Evolutionary conservation across 768 basidiomycete genomes (phyloP).

Genomic region (Pleurotus tuber-regium): DNA sequence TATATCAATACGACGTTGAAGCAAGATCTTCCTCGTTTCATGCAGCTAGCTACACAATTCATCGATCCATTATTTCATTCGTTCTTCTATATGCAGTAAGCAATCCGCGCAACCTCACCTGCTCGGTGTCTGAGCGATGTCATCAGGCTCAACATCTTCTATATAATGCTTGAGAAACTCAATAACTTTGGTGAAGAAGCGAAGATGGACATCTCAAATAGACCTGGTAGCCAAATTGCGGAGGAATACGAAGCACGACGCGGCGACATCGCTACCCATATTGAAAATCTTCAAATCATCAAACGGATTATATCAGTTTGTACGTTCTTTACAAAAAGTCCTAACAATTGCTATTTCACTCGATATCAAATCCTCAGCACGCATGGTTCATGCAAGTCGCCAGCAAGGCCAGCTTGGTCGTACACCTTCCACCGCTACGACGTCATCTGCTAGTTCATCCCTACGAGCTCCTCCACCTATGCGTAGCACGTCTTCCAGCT

Average conservation of each 20-base stretch:
- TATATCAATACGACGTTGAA: constrained; percentile 90
- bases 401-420: constrained; percentile 27
- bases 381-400: constrained; percentile 60
- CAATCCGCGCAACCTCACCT: constrained; percentile 17
- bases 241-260: constrained; percentile 76
- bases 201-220: constrained; percentile 71
- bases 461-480: constrained; percentile 37
- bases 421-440: constrained; percentile 32
- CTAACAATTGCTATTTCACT: background rate
- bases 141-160: constrained; percentile 85
- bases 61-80: constrained; percentile 98
- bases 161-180: constrained; percentile 92
- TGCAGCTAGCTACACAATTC: constrained; percentile 82
- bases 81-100: constrained; percentile 99
- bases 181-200: constrained; percentile 77
- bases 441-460: constrained; percentile 14
- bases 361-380: constrained; percentile 40
- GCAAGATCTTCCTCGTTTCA: constrained; percentile 90
- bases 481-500: constrained; percentile 39
- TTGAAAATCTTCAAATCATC: constrained; percentile 79
- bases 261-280: constrained; percentile 75
- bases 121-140: constrained; percentile 6
- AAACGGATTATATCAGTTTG: constrained; percentile 86
- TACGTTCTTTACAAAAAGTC: constrained; percentile 34
- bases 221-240: constrained; percentile 67